Evolutionary conservation across 345 rosid species (phyloP).

Genomic region (Salix viminalis): DNA sequence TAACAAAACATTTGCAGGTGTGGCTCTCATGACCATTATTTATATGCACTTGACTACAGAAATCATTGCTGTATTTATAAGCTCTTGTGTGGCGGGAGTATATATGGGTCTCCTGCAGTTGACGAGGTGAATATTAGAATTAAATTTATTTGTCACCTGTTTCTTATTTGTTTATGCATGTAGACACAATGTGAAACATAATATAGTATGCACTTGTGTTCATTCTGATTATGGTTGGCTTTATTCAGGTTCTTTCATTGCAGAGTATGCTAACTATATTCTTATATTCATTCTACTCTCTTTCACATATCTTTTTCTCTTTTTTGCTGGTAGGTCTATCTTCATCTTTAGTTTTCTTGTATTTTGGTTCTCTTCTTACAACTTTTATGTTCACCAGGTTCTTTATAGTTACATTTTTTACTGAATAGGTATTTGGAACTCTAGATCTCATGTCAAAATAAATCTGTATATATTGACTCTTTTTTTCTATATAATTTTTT

Average conservation of each 20-base stretch:
- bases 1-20: constrained; percentile 51
- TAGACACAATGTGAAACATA: background rate
- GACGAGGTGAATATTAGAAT: constrained; percentile 56
- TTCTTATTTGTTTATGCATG: constrained; percentile 4
- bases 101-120: constrained; percentile 83
- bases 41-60: constrained; percentile 84
- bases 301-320: background rate
- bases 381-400: too few relatives aligned
- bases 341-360: background rate
- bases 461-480: too few relatives aligned
- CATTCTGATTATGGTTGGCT: background rate
- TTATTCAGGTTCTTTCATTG: background rate
- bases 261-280: background rate
- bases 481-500: background rate
- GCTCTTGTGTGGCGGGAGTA: constrained; percentile 84
- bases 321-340: background rate
- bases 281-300: background rate
- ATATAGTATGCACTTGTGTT: constrained; percentile 1
- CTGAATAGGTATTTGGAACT: too few relatives aligned
- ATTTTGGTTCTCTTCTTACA: background rate
- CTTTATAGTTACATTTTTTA: too few relatives aligned
- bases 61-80: constrained; percentile 56
- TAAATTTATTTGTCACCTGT: background rate
- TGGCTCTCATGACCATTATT: constrained; percentile 81
- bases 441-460: too few relatives aligned